Percentiles rank a stretch among this genome's conserved stretches.
Conservation (phyloP, 2,329 filamentous ascomycete genomes). For the Arthroderma sp. region DNA sequence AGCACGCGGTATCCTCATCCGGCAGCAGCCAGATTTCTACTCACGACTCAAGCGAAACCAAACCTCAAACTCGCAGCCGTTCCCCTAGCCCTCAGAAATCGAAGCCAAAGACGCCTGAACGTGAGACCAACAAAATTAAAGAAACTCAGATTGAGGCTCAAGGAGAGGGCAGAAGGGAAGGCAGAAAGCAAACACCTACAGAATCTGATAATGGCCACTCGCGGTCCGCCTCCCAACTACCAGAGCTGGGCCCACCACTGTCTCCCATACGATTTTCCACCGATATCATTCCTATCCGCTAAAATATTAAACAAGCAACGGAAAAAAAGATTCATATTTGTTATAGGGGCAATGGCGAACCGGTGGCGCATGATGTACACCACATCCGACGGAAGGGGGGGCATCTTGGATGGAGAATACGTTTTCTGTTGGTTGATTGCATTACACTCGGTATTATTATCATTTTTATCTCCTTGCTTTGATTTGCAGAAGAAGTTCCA, state of each 20-base stretch:
- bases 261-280: conserved; percentile 35
- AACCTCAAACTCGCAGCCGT: conserved; percentile 13
- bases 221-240: conserved; percentile 30
- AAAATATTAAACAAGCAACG: neutral
- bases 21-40: conserved; percentile 42
- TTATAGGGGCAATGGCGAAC: too few species aligned
- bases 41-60: conserved; percentile 5
- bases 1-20: conserved; percentile 50
- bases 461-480: too few species aligned
- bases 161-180: too few species aligned
- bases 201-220: conserved; percentile 15
- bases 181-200: too few species aligned
- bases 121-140: conserved; percentile 12
- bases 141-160: too few species aligned
- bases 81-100: conserved; percentile 19
- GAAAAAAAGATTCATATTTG: neutral
- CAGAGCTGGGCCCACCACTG: conserved; percentile 34
- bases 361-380: too few species aligned
- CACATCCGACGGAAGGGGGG: too few species aligned
- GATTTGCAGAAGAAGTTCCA: too few species aligned
- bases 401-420: too few species aligned
- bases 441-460: too few species aligned
- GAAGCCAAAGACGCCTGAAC: conserved; percentile 14
- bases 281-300: neutral
- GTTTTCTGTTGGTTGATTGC: too few species aligned